phyloP scores from a whole-genome alignment of 805 yeast genomes.

The Wickerhamiella nectarea region DNA sequence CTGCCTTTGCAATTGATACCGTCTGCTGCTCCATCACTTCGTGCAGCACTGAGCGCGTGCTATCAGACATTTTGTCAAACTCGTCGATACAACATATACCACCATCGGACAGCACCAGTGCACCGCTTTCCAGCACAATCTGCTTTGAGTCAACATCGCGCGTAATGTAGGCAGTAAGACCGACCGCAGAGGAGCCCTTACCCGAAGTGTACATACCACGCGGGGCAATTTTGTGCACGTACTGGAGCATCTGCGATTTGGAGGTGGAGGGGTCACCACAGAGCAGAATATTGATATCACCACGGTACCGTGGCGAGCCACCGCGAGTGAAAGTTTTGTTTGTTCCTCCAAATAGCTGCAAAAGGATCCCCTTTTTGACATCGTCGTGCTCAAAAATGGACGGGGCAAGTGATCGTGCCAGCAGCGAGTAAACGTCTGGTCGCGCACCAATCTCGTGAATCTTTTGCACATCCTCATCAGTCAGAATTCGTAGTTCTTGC shows the following conservation, averaged over 20 bases:
- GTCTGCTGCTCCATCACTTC: constrained; percentile 99
- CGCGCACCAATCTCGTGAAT: constrained; percentile 52
- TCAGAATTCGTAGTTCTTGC: constrained; percentile 57
- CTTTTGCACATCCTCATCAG: constrained; percentile 52
- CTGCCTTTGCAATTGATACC: constrained; percentile 95
- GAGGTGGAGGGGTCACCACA: constrained; percentile 99
- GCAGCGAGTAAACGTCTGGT: constrained; percentile 67
- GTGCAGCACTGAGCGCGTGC: constrained; percentile 87
- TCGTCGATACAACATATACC: constrained; percentile 99
- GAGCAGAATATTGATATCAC: constrained; percentile 78
- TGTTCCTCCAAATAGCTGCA: constrained; percentile 92
- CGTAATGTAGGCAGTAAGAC: constrained; percentile 93
- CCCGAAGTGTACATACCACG: constrained; percentile 97
- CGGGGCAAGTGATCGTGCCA: constrained; percentile 92
- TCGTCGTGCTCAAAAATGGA: constrained; percentile 92
- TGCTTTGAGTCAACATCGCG: constrained; percentile 90
- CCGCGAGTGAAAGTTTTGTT: constrained; percentile 80
- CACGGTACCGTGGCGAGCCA: constrained; percentile 73
- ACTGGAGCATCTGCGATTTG: constrained; percentile 85
- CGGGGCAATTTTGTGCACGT: constrained; percentile 95
- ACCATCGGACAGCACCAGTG: constrained; percentile 89
- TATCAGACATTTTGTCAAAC: constrained; percentile 92
- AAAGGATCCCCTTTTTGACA: constrained; percentile 84
- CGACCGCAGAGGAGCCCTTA: constrained; percentile 98
- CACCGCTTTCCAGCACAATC: constrained; percentile 89